These are phyloP conservation scores for Pseudocercospora musae DNA, from an alignment of 2,329 filamentous ascomycete genomes.

Conservation along the genomic window DNA sequence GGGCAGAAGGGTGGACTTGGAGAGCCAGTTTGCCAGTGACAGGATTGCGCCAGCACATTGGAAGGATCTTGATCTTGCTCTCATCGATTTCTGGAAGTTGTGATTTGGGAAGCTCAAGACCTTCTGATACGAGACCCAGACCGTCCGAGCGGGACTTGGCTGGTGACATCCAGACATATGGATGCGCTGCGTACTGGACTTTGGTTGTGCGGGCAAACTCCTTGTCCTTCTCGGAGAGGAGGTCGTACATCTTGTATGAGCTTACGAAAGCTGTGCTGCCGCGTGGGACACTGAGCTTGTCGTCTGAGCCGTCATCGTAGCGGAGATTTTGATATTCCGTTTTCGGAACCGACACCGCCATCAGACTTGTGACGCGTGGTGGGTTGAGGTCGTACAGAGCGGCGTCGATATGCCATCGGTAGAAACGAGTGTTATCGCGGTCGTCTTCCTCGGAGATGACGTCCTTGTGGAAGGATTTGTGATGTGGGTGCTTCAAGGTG, in stretches of 20 bases:
- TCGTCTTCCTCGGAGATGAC: conserved; percentile 61
- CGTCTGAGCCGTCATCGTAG: conserved; percentile 69
- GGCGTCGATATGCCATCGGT: conserved; percentile 78
- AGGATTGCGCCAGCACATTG: conserved; percentile 76
- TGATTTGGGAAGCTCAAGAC: conserved; percentile 56
- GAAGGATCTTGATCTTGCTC: conserved; percentile 66
- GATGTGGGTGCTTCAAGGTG: conserved; percentile 69
- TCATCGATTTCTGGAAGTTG: conserved; percentile 65
- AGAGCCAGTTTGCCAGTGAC: conserved; percentile 65
- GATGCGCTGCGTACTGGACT: conserved; percentile 74
- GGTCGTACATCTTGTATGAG: conserved; percentile 67
- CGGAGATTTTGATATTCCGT: conserved; percentile 64
- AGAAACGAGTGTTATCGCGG: conserved; percentile 59
- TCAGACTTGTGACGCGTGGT: conserved; percentile 67
- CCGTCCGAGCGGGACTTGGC: conserved; percentile 66
- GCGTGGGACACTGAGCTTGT: conserved; percentile 65
- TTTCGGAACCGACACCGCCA: conserved; percentile 69
- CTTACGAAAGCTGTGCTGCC: conserved; percentile 75
- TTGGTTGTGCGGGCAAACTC: conserved; percentile 63
- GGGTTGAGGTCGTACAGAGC: conserved; percentile 73
- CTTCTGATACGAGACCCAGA: conserved; percentile 67
- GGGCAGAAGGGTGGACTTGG: conserved; percentile 70
- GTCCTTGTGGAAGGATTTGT: conserved; percentile 70
- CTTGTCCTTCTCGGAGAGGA: conserved; percentile 63
- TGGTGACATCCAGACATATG: conserved; percentile 76